Percentiles rank a stretch among this genome's conserved stretches.
Conservation (phyloP, 1,284 basidiomycete genomes). For the Cryptococcus amylolentus region DNA sequence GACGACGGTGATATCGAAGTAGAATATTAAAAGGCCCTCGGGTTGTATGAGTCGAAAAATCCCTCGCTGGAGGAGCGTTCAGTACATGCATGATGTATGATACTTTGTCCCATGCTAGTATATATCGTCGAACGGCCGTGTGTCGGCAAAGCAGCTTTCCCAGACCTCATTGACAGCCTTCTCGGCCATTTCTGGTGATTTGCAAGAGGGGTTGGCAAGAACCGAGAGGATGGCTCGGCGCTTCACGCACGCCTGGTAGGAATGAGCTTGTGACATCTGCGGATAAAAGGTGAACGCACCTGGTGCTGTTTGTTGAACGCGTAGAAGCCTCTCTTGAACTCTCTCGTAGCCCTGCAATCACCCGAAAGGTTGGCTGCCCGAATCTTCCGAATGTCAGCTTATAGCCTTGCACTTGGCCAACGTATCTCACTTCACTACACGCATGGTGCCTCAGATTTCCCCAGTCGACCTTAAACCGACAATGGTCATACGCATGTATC, state of each 20-base stretch:
- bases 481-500: conserved; percentile 94
- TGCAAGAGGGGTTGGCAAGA: conserved; percentile 73
- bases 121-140: conserved; percentile 94
- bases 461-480: conserved; percentile 92
- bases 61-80: too few species aligned
- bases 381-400: conserved; percentile 60
- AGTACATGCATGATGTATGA: not conserved
- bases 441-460: conserved; percentile 85
- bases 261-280: not conserved
- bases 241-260: conserved; percentile 73
- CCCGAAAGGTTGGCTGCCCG: conserved; percentile 90
- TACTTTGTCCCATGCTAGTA: conserved; percentile 8
- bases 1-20: conserved; percentile 41
- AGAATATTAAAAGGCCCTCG: conserved; percentile 21
- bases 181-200: conserved; percentile 70
- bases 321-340: conserved; percentile 68
- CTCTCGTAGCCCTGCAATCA: conserved; percentile 80
- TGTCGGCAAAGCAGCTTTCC: conserved; percentile 93
- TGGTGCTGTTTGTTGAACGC: conserved; percentile 91
- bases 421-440: conserved; percentile 76
- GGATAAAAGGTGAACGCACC: conserved; percentile 52
- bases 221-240: conserved; percentile 82
- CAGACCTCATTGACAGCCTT: conserved; percentile 92
- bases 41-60: not conserved
- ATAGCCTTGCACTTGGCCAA: not conserved